Conservation (phyloP, 192 early-diverging fungal genomes). For the Podochytrium sp. region DNA sequence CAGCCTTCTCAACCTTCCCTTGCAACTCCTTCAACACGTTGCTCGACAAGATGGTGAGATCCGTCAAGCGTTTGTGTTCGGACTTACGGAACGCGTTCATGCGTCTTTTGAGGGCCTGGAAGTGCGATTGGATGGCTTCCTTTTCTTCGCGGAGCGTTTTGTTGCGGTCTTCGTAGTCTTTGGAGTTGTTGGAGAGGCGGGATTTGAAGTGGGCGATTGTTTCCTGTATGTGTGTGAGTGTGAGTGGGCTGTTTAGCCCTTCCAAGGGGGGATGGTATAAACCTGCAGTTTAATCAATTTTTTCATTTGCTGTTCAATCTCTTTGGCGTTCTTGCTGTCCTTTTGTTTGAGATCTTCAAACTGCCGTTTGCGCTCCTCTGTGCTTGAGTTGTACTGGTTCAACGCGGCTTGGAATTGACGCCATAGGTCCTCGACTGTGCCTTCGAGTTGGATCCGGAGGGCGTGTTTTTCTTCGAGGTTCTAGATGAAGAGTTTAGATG, state of each 20-base stretch:
- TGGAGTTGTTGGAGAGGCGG: constrained; percentile 43
- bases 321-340: constrained; percentile 60
- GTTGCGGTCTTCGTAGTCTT: constrained; percentile 57
- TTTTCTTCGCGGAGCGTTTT: constrained; percentile 54
- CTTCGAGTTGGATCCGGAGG: constrained; percentile 63
- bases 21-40: constrained; percentile 51
- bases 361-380: constrained; percentile 61
- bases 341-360: constrained; percentile 68
- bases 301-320: constrained; percentile 66
- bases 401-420: constrained; percentile 60
- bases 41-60: constrained; percentile 52
- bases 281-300: constrained; percentile 64
- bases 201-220: constrained; percentile 58
- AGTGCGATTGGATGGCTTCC: constrained; percentile 59
- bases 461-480: constrained; percentile 70
- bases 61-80: constrained; percentile 54
- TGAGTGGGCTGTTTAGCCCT: too few relatives aligned
- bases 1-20: constrained; percentile 57
- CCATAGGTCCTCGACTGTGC: constrained; percentile 65
- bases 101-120: constrained; percentile 57
- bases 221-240: constrained; percentile 39
- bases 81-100: constrained; percentile 60
- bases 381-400: constrained; percentile 60
- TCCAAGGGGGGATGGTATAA: not conserved
- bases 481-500: constrained; percentile 5